Evolutionary conservation across 2,329 filamentous ascomycete genomes (phyloP).

Genomic region (Blumeria graminis): DNA sequence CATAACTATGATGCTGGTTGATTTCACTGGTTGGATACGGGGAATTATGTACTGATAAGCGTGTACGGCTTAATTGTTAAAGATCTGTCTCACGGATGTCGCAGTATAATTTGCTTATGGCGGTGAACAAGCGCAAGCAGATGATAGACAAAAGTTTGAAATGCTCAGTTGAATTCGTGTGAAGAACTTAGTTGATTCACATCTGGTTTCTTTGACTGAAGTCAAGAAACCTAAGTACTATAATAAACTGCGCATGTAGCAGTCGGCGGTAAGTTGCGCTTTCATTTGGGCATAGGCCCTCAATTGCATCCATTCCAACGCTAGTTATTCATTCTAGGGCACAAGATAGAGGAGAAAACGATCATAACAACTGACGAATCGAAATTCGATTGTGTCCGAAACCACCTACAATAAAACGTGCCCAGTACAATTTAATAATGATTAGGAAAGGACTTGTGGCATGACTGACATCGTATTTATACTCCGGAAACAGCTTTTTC

Average conservation of each 20-base stretch:
- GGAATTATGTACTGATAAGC: no score
- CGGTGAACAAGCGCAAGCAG: no score
- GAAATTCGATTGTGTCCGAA: slow-evolving; percentile 24
- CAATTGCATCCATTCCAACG: slow-evolving; percentile 51
- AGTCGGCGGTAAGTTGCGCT: slow-evolving; percentile 46
- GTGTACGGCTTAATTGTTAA: no score
- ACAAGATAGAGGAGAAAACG: slow-evolving; percentile 53
- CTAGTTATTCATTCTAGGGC: slow-evolving; percentile 29
- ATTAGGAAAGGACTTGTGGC: slow-evolving; percentile 15
- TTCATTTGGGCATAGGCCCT: slow-evolving; percentile 23
- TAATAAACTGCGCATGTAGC: not conserved
- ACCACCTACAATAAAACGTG: slow-evolving; percentile 51
- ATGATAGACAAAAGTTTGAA: no score
- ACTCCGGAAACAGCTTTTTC: not conserved
- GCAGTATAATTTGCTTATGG: no score
- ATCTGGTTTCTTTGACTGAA: no score
- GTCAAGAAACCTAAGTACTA: no score
- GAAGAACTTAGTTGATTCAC: no score
- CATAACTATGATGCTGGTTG: no score
- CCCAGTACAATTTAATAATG: slow-evolving; percentile 30
- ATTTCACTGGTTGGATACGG: no score
- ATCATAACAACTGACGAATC: slow-evolving; percentile 22
- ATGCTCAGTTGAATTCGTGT: no score
- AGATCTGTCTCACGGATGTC: no score
- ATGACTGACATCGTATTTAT: not conserved